Conservation (phyloP, 2,329 filamentous ascomycete genomes). For the Diaporthe ilicicola region DNA sequence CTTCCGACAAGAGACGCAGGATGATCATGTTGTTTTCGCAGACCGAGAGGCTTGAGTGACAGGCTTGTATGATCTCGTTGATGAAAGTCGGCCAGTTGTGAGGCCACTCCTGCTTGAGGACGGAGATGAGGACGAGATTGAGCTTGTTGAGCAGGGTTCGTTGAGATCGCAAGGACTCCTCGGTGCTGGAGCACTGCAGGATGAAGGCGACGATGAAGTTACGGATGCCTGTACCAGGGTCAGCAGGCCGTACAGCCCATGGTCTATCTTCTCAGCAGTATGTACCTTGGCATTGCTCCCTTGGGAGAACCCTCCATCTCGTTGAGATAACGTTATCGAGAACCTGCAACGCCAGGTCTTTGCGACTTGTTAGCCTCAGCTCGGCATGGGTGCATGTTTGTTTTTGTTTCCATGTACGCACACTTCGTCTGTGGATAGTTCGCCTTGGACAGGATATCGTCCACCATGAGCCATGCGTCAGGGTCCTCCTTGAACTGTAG, state of each 20-base stretch:
- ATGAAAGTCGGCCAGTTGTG: slow-evolving; percentile 99
- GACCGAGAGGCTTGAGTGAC: slow-evolving; percentile 92
- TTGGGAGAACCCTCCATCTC: slow-evolving; percentile 96
- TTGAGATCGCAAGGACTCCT: slow-evolving; percentile 85
- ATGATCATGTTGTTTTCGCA: slow-evolving; percentile 99
- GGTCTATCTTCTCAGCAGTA: background rate
- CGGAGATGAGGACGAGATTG: slow-evolving; percentile 95
- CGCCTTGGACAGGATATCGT: slow-evolving; percentile 94
- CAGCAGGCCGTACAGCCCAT: slow-evolving; percentile 31
- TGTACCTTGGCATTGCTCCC: slow-evolving; percentile 92
- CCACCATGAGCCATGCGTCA: slow-evolving; percentile 96
- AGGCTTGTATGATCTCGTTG: slow-evolving; percentile 98
- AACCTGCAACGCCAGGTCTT: slow-evolving; percentile 93
- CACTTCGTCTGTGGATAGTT: slow-evolving; percentile 97
- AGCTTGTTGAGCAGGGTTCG: slow-evolving; percentile 96
- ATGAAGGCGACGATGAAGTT: slow-evolving; percentile 99
- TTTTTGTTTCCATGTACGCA: slow-evolving; percentile 53
- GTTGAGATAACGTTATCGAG: slow-evolving; percentile 99
- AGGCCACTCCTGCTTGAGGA: slow-evolving; percentile 98
- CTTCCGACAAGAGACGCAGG: slow-evolving; percentile 91
- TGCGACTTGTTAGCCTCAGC: slow-evolving; percentile 27
- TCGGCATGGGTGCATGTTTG: slow-evolving; percentile 27
- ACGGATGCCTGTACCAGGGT: slow-evolving; percentile 76
- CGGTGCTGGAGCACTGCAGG: slow-evolving; percentile 88
- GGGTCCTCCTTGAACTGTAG: slow-evolving; percentile 96